Evolutionary conservation across 306 rosid genomes (phyloP), one percentile per base, ranked within the genome.

Genomic region (Psophocarpus tetragonolobus): DNA sequence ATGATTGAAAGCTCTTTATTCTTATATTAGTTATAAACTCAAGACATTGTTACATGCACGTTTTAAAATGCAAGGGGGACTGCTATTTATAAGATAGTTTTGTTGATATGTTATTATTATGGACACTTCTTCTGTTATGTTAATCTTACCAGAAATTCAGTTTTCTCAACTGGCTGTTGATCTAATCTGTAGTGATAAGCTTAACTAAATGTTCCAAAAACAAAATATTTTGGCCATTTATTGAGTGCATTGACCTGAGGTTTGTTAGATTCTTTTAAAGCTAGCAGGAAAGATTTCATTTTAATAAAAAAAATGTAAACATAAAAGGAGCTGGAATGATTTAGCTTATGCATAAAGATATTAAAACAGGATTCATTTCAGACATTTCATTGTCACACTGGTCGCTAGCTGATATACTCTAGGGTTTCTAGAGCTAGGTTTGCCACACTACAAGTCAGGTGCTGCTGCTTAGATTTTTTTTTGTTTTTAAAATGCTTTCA

Each of bases 281-380:
- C 51, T 44, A 56, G 38, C 18, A 17, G 6, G 32, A 42, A 38
- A 47, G 20, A 45, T 45, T 32, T 60, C 54, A 24, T 68, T 8
- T 39, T 4, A 33, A 23, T 42, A 57, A 69, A 26, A 42, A 30
- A 11, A 30, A 36, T 26, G 26, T 18, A 33, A 60, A 7, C 54
- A 42, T 44, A 56, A 33, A 27, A 54, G 24, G 32, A 23, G 54
- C 42, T 47, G 36, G 56, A n/a, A 36, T 36, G 58, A 26, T 48
- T 47, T 60, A 36, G 51, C 54, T 20, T 51, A 21, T 73, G 42
- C 35, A 42, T 74, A 8, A 18, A 35, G 10, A 47, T 3, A 23
- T n/a, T 54, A 18, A 23, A 27, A 75, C 75, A 61, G 51, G 63
- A 33, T 32, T 74, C 35, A 57, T 17, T 65, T 56, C 80, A 42